Conservation (phyloP, 2,329 filamentous ascomycete species). For the Cladophialophora yegresii region DNA sequence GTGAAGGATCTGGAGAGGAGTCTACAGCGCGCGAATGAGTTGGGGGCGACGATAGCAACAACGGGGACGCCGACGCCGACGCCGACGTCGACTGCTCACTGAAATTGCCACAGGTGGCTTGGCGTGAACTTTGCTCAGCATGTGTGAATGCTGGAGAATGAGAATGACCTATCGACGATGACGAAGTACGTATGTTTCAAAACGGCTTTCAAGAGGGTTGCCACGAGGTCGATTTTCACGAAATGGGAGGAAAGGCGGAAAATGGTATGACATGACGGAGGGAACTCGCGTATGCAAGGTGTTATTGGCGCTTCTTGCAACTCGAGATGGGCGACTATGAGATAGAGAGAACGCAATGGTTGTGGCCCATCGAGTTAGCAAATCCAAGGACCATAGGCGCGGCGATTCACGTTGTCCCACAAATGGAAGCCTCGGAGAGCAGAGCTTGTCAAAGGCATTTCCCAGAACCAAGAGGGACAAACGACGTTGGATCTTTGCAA, state of each 20-base stretch:
- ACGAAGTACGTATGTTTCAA: not conserved
- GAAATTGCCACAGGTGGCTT: not conserved
- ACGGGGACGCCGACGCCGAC: not conserved
- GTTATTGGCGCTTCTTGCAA: not conserved
- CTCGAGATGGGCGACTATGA: not conserved
- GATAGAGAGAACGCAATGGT: not conserved
- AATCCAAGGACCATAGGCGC: not conserved
- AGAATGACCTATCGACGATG: not conserved
- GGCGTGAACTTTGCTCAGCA: not conserved
- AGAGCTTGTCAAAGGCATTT: not conserved
- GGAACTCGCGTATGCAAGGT: not conserved
- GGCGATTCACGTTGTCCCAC: not conserved
- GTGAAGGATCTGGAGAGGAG: conserved; percentile 49
- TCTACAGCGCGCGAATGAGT: conserved; percentile 27
- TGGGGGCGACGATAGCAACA: not conserved
- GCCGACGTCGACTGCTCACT: conserved; percentile 3
- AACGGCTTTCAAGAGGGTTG: not conserved
- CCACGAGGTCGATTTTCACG: not conserved
- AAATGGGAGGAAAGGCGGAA: too few species aligned
- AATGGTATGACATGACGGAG: not conserved
- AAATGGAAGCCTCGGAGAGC: not conserved
- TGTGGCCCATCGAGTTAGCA: not conserved
- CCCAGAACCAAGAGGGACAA: not conserved
- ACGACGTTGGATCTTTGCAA: not conserved
- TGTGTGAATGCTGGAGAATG: not conserved